Conservation (phyloP, 2,329 filamentous ascomycete genomes). For the Epichloe coenophiala region DNA sequence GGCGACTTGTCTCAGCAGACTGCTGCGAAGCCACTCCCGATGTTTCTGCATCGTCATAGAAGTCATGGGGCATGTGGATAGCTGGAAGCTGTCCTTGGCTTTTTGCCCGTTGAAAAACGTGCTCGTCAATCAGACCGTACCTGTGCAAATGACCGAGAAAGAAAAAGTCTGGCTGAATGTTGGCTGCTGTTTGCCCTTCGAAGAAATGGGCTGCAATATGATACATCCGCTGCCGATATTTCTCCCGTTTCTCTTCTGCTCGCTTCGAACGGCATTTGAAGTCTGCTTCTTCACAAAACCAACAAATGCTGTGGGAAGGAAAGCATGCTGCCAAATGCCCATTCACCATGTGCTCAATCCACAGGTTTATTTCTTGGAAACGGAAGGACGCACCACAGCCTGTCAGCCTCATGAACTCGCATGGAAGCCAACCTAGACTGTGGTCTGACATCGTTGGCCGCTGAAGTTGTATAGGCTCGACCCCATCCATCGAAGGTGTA, state of each 20-base stretch:
- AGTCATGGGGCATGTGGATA: background rate
- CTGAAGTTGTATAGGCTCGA: constrained; percentile 5
- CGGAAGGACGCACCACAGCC: constrained; percentile 25
- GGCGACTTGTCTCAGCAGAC: background rate
- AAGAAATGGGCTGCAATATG: constrained; percentile 36
- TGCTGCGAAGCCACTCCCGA: background rate
- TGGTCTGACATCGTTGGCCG: constrained; percentile 5
- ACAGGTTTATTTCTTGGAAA: constrained; percentile 23
- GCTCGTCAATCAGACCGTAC: constrained; percentile 14
- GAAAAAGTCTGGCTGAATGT: constrained; percentile 26
- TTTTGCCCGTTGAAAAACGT: constrained; percentile 11
- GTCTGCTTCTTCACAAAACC: constrained; percentile 30
- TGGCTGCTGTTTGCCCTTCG: constrained; percentile 8
- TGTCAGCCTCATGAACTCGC: constrained; percentile 28
- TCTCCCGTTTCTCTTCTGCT: constrained; percentile 5
- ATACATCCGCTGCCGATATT: constrained; percentile 29
- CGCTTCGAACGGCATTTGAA: constrained; percentile 15
- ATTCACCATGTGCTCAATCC: constrained; percentile 31
- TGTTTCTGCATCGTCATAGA: background rate
- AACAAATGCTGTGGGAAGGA: constrained; percentile 29
- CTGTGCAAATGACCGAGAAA: constrained; percentile 25
- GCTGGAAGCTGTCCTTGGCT: constrained; percentile 18
- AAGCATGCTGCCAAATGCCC: constrained; percentile 23
- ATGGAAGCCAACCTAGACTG: constrained; percentile 20
- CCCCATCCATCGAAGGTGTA: constrained; percentile 9